Conservation (phyloP, 768 basidiomycete genomes). For the Mycena floridula region DNA sequence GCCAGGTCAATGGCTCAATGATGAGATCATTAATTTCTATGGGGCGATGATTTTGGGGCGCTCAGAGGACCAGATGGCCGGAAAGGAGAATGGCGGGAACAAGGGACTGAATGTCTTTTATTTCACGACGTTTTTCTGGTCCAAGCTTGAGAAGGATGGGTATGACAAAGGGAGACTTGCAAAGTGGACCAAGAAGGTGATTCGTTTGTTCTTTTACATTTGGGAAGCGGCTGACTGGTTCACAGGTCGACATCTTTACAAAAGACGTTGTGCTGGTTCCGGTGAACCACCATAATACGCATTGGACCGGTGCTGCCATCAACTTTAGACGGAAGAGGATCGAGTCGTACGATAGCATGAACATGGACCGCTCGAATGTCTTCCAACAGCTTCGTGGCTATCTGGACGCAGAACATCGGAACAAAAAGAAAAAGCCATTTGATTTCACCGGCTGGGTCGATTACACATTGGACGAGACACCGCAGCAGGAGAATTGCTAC, state of each 20-base stretch:
- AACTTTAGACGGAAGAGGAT: constrained; percentile 86
- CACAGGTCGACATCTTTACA: constrained; percentile 82
- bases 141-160: constrained; percentile 69
- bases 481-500: constrained; percentile 87
- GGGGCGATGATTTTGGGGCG: constrained; percentile 80
- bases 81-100: constrained; percentile 47
- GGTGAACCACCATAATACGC: constrained; percentile 81
- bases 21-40: constrained; percentile 96
- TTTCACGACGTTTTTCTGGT: constrained; percentile 92
- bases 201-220: constrained; percentile 8
- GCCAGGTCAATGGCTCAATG: constrained; percentile 87
- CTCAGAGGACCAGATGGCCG: constrained; percentile 44
- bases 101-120: constrained; percentile 63
- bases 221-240: background rate
- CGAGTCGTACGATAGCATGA: constrained; percentile 96
- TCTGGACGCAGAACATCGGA: constrained; percentile 73
- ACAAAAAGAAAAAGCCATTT: constrained; percentile 83
- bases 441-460: constrained; percentile 83
- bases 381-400: constrained; percentile 64
- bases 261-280: constrained; percentile 87
- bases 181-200: constrained; percentile 96
- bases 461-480: constrained; percentile 64
- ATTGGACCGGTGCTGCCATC: constrained; percentile 94
- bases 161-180: constrained; percentile 77
- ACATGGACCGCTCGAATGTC: constrained; percentile 47